A percentile compares a stretch with the other conserved stretches of the same genome.
Evolutionary conservation across 2,329 filamentous ascomycete species (phyloP).

Genomic region (Beauveria scarabaeidicola): DNA sequence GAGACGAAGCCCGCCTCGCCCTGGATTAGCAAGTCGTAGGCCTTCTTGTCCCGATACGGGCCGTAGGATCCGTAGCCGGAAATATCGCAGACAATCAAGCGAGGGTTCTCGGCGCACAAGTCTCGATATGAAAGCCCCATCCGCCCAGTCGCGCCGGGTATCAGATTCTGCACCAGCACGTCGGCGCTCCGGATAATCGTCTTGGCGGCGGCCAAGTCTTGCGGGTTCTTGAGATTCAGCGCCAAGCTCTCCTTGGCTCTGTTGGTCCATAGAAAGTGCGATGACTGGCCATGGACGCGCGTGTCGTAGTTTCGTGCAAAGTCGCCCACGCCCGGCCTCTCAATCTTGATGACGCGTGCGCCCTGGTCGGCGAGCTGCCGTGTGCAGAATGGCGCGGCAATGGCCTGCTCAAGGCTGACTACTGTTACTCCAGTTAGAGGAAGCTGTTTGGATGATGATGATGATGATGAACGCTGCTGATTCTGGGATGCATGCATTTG

Average conservation of each 20-base stretch:
- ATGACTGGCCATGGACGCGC: conserved; percentile 39
- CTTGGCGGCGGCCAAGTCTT: conserved; percentile 34
- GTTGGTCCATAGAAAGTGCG: conserved; percentile 49
- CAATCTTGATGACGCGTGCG: conserved; percentile 46
- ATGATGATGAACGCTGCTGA: not conserved
- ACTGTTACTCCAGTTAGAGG: not conserved
- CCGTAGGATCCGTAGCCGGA: conserved; percentile 44
- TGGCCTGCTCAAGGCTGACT: not conserved
- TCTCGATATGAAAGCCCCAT: conserved; percentile 39
- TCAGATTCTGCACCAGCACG: conserved; percentile 45
- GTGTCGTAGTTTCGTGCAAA: conserved; percentile 44
- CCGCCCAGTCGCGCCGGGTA: conserved; percentile 38
- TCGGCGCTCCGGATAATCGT: conserved; percentile 36
- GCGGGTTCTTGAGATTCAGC: conserved; percentile 37
- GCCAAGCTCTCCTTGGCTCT: conserved; percentile 45
- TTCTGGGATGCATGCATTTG: not conserved
- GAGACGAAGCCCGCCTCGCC: conserved; percentile 45
- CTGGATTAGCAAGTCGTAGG: conserved; percentile 47
- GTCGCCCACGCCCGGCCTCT: conserved; percentile 42
- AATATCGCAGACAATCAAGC: conserved; percentile 45
- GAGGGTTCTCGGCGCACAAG: conserved; percentile 31
- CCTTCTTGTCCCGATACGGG: conserved; percentile 45
- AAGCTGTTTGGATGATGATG: not conserved
- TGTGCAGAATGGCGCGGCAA: conserved; percentile 37
- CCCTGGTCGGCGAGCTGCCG: conserved; percentile 45